A percentile compares a stretch with the other conserved stretches of the same genome.
Conservation (phyloP, 257 asterid genomes). For the Agastache rugosa region DNA sequence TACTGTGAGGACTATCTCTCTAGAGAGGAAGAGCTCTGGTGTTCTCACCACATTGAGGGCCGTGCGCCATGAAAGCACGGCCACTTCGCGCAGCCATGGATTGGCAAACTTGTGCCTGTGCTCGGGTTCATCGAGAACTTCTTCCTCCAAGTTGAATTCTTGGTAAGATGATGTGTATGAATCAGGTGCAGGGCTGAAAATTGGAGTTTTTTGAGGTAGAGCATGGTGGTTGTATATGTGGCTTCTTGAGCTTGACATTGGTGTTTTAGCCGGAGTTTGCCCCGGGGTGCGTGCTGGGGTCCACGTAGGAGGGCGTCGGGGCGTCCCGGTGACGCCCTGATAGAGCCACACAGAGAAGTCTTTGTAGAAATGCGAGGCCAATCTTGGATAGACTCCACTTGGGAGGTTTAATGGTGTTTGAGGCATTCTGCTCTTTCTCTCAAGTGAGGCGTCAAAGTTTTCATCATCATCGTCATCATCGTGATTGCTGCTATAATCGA, state of each 20-base stretch:
- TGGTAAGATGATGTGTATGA: constrained; percentile 50
- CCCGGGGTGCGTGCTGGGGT: constrained; percentile 70
- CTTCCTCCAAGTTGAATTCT: constrained; percentile 53
- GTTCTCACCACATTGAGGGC: constrained; percentile 76
- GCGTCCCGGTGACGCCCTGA: constrained; percentile 76
- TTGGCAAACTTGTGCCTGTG: constrained; percentile 68
- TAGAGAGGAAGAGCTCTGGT: constrained; percentile 80
- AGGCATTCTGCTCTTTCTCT: constrained; percentile 48
- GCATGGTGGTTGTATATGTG: constrained; percentile 45
- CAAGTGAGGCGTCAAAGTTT: constrained; percentile 69
- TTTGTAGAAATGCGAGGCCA: constrained; percentile 90
- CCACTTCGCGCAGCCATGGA: constrained; percentile 84
- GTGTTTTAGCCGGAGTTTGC: constrained; percentile 52
- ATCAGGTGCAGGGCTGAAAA: constrained; percentile 49
- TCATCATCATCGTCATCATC: constrained; percentile 55
- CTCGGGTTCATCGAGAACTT: constrained; percentile 74
- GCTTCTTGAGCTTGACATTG: constrained; percentile 53
- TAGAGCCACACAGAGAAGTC: constrained; percentile 84
- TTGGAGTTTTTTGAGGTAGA: constrained; percentile 41
- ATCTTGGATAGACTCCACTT: constrained; percentile 59
- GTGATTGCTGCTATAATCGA: constrained; percentile 25
- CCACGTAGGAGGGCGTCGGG: constrained; percentile 81
- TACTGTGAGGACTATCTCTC: constrained; percentile 71
- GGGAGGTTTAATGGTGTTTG: constrained; percentile 58
- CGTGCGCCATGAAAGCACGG: constrained; percentile 81